Conservation (phyloP, 2,329 filamentous ascomycete genomes). For the Xylariaceae sp. region DNA sequence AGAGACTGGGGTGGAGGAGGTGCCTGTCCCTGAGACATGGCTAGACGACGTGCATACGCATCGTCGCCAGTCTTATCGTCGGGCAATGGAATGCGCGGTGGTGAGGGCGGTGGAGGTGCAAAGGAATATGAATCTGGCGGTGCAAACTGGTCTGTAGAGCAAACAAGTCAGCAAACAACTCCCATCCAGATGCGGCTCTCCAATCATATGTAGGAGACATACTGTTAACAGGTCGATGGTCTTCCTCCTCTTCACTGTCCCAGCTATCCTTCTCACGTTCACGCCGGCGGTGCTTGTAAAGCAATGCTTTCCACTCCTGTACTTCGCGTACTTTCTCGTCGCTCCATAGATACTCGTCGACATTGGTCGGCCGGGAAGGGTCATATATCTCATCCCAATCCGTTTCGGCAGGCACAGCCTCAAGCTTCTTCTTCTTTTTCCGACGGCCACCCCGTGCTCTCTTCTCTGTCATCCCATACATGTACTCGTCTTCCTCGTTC, state of each 20-base stretch:
- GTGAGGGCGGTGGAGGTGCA: constrained; percentile 50
- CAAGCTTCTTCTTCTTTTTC: constrained; percentile 69
- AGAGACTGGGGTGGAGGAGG: constrained; percentile 25
- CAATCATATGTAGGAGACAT: constrained; percentile 28
- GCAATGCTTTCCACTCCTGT: constrained; percentile 75
- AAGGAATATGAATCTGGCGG: constrained; percentile 53
- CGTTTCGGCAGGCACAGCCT: constrained; percentile 51
- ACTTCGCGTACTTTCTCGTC: constrained; percentile 78
- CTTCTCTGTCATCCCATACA: constrained; percentile 59
- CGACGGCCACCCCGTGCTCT: constrained; percentile 71
- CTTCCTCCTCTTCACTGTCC: constrained; percentile 33
- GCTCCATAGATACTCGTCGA: constrained; percentile 77
- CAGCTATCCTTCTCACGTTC: constrained; percentile 40
- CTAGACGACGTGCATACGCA: constrained; percentile 59
- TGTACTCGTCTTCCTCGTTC: constrained; percentile 74
- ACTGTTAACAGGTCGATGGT: constrained; percentile 23
- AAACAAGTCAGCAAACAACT: constrained; percentile 15
- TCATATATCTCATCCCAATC: constrained; percentile 94
- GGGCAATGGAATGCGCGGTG: constrained; percentile 42
- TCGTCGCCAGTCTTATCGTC: constrained; percentile 64
- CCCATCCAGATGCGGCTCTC: neutral
- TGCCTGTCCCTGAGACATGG: constrained; percentile 44
- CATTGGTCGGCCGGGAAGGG: constrained; percentile 72
- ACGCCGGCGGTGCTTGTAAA: constrained; percentile 65
- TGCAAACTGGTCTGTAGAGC: constrained; percentile 50